phyloP scores from a whole-genome alignment of 176 grass and related monocot species.

The Thinopyrum elongatum region DNA sequence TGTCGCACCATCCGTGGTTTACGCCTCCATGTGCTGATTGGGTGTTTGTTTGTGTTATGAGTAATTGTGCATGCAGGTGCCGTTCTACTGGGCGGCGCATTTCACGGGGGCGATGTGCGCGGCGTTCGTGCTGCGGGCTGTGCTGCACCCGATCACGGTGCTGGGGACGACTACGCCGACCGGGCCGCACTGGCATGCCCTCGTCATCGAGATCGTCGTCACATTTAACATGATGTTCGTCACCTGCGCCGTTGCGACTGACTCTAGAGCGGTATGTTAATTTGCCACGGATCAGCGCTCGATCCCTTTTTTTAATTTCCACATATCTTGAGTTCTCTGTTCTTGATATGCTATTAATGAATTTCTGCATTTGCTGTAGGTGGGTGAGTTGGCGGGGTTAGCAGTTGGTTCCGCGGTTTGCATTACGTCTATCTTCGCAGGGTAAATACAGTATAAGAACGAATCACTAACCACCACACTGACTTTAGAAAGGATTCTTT shows the following conservation, averaged over 20 bases:
- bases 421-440: conserved; percentile 98
- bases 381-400: conserved; percentile 98
- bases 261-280: conserved; percentile 69
- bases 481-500: too few species aligned
- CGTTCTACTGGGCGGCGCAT: conserved; percentile 95
- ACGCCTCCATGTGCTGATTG: neutral
- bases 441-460: conserved; percentile 62
- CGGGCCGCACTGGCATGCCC: conserved; percentile 66
- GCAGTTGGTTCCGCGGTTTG: conserved; percentile 97
- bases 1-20: neutral
- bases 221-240: conserved; percentile 99
- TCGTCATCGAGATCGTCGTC: conserved; percentile 79
- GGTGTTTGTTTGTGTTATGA: neutral
- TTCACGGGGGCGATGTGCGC: conserved; percentile 76
- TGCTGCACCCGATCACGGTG: conserved; percentile 65
- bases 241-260: conserved; percentile 87
- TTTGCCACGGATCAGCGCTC: too few species aligned
- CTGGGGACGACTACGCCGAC: conserved; percentile 78
- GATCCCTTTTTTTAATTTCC: too few species aligned
- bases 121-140: conserved; percentile 63
- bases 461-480: neutral
- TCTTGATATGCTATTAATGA: too few species aligned
- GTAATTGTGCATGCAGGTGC: conserved; percentile 47
- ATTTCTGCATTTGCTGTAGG: conserved; percentile 39
- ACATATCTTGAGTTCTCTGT: too few species aligned